Conservation (phyloP, 1,139 yeast genomes). For the Taiozyma sp. region DNA sequence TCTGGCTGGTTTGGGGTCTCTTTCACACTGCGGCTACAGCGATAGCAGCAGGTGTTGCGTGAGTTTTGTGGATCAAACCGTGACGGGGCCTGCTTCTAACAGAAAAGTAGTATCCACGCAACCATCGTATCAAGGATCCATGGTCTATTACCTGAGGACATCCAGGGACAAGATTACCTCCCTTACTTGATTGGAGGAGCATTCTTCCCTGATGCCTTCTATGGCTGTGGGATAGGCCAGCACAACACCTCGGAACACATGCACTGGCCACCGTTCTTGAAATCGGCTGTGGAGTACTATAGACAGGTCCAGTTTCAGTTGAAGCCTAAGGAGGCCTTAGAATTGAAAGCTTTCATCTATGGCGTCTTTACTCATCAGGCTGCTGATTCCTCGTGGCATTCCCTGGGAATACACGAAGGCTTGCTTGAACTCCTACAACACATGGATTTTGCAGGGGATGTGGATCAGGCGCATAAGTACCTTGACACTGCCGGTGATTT, state of each 20-base stretch:
- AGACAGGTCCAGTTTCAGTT: constrained; percentile 1
- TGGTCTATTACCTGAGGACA: constrained; percentile 11
- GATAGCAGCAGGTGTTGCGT: constrained; percentile 11
- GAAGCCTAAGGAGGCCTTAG: constrained; percentile 19
- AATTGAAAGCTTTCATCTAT: constrained; percentile 44
- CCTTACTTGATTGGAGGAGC: constrained; percentile 43
- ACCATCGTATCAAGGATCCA: constrained; percentile 34
- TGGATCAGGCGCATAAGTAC: constrained; percentile 41
- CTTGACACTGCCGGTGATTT: constrained; percentile 60
- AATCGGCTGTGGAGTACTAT: constrained; percentile 37
- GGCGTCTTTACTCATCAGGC: constrained; percentile 56
- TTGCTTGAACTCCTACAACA: constrained; percentile 40
- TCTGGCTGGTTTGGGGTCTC: background rate
- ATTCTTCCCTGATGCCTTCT: constrained; percentile 60
- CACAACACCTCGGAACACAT: constrained; percentile 51
- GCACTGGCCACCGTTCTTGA: constrained; percentile 63
- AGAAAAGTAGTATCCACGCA: constrained; percentile 32
- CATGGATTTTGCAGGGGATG: constrained; percentile 46
- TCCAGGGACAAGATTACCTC: constrained; percentile 13
- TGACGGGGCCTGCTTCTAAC: background rate
- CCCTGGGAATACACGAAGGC: constrained; percentile 48
- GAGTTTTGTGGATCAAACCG: background rate
- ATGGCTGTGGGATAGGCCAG: constrained; percentile 39
- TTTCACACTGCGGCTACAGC: background rate
- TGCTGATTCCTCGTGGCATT: constrained; percentile 61